These are phyloP conservation scores for Pyracantha coccinea DNA, from an alignment of 331 rosid species.

Conservation along the genomic window DNA sequence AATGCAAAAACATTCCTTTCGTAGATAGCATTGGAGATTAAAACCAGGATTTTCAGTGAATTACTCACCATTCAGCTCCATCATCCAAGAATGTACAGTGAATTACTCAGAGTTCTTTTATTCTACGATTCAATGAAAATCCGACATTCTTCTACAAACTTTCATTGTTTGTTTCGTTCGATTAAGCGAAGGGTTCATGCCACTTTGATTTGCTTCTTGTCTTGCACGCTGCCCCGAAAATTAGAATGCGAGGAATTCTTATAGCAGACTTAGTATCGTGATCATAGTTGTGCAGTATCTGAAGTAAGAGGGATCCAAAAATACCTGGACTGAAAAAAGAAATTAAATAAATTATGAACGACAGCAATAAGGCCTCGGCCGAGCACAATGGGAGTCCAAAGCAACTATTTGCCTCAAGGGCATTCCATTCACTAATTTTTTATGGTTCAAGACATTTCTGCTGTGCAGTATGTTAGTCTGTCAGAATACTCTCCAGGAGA, in stretches of 20 bases:
- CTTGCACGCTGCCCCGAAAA: no score
- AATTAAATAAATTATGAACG: not conserved
- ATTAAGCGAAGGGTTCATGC: not conserved
- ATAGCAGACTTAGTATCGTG: not conserved
- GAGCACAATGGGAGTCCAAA: not conserved
- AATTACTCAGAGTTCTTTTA: no score
- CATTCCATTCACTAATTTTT: not conserved
- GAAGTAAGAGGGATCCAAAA: not conserved
- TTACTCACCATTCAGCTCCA: conserved; percentile 14
- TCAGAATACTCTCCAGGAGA: not conserved
- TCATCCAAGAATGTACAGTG: conserved; percentile 16
- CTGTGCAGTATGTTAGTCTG: not conserved
- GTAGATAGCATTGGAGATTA: conserved; percentile 21
- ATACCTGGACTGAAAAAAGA: not conserved
- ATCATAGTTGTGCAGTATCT: not conserved
- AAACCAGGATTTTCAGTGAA: conserved; percentile 11
- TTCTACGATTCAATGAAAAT: not conserved
- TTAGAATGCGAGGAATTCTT: not conserved
- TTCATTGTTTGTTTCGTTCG: not conserved
- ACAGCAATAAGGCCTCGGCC: not conserved
- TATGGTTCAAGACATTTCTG: not conserved
- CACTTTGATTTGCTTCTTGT: no score
- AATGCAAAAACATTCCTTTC: conserved; percentile 28
- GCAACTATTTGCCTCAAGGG: not conserved
- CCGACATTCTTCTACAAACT: not conserved